Evolutionary conservation across 371 early-diverging fungal genomes (phyloP), one percentile per base, ranked within the genome.

Genomic region (Mucor plumbeus): DNA sequence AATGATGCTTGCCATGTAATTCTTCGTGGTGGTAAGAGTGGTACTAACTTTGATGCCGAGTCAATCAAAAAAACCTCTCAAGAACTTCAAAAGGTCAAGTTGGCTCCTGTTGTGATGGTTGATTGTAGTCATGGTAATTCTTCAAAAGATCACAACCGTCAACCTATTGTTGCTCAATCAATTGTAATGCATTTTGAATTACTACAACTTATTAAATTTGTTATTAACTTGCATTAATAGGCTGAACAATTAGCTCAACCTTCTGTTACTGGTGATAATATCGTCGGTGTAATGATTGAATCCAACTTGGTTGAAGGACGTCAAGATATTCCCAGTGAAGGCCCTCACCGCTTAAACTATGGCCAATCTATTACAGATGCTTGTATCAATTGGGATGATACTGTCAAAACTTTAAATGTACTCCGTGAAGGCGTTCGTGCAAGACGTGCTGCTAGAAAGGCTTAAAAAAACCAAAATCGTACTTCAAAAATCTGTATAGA

Each of bases 51-150:
- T 78, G 92, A 88, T 33, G 73, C 86, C 39, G 86, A 85, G n/a
- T 76, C 85, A 44, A 88, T 95, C 50, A 78, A 84, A 75, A 76
- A 73, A n/a, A 86, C 87, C 11, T 80, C 84, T 6, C 82, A 75
- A 47, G 85, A 91, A 64, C 83, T 95, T 59, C 73, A 73, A 34
- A 87, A 88, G 67, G 87, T 86, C 69, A 88, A 89, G 61, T 69
- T 93, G 55, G 71, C 74, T 14, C 74, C 87, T 40, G 74, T 77
- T 26, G 78, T 97, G 72, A 97, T 97, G 98, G 83, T 97, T 63
- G 98, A 97, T 75, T 96, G 95, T 83, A 92, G 92, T 61, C 98
- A 97, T 75, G 98, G 95, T 50, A 95, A 93, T 84, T 87, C 86
- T 66, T 78, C 77, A 78, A 95, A 93, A 80, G 77, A 90, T 68